phyloP scores from a whole-genome alignment of 2,329 filamentous ascomycete genomes.

The Talaromyces sp. region DNA sequence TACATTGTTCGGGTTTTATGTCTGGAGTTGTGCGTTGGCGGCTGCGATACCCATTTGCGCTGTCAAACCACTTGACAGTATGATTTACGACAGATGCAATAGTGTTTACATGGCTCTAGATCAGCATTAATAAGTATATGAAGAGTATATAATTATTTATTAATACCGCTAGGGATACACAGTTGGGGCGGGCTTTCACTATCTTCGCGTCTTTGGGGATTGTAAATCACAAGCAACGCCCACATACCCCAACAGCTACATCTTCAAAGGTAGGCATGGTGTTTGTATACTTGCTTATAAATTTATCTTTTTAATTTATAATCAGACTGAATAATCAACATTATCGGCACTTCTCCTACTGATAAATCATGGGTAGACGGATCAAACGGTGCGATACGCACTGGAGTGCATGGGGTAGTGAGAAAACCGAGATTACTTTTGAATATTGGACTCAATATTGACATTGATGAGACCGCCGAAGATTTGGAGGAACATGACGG shows the following conservation, averaged over 20 bases:
- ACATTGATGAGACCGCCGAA: too few species aligned
- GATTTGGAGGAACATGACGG: too few species aligned
- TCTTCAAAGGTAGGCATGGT: neutral
- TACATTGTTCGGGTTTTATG: neutral
- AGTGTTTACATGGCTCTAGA: too few species aligned
- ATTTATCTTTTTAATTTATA: neutral
- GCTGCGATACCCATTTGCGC: neutral
- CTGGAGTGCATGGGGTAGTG: too few species aligned
- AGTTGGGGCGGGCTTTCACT: neutral
- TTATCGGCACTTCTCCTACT: neutral
- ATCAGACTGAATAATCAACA: neutral
- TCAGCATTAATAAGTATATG: too few species aligned
- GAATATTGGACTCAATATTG: too few species aligned
- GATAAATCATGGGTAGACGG: too few species aligned
- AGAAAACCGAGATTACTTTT: too few species aligned
- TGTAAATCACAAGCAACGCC: neutral
- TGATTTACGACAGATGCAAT: neutral
- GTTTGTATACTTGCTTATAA: neutral
- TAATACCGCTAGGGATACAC: neutral
- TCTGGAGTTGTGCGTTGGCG: neutral
- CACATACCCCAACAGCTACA: neutral
- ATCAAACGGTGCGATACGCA: too few species aligned
- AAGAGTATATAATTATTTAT: neutral
- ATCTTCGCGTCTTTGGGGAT: neutral
- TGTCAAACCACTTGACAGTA: neutral